Evolutionary conservation across 1,139 yeast species (phyloP).

Genomic region (Spencermartinsiella ligniputridi): DNA sequence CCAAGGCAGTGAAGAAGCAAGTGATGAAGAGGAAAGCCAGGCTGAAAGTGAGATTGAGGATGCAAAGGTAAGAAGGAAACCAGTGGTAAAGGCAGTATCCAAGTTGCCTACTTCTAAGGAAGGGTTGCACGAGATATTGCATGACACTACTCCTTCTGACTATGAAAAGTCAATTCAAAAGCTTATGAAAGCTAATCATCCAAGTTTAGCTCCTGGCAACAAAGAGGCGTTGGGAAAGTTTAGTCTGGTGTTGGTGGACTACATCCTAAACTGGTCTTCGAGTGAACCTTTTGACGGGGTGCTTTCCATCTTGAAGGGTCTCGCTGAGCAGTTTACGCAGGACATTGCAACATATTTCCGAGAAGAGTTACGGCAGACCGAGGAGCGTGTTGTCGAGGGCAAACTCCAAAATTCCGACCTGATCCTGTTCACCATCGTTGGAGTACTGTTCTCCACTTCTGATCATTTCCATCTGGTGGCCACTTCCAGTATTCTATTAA

Average conservation of each 20-base stretch:
- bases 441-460: conserved; percentile 82
- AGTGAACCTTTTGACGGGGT: conserved; percentile 42
- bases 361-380: conserved; percentile 33
- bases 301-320: conserved; percentile 48
- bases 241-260: conserved; percentile 60
- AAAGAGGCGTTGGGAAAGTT: conserved; percentile 68
- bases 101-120: background rate
- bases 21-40: conserved; percentile 23
- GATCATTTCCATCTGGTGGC: conserved; percentile 92
- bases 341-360: conserved; percentile 56
- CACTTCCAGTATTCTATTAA: conserved; percentile 73
- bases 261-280: conserved; percentile 38
- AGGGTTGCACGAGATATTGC: background rate
- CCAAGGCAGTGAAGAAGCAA: conserved; percentile 14
- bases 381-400: background rate
- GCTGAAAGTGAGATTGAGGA: conserved; percentile 31
- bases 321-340: conserved; percentile 65
- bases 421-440: conserved; percentile 64
- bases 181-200: conserved; percentile 62
- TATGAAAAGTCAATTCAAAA: conserved; percentile 42
- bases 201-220: conserved; percentile 76
- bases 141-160: background rate
- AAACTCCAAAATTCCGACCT: conserved; percentile 37
- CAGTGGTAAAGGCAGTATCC: background rate
- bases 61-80: conserved; percentile 3